Evolutionary conservation across 257 asterid genomes (phyloP), one percentile per base, ranked within the genome.

Genomic region (Ehretia macrophylla): DNA sequence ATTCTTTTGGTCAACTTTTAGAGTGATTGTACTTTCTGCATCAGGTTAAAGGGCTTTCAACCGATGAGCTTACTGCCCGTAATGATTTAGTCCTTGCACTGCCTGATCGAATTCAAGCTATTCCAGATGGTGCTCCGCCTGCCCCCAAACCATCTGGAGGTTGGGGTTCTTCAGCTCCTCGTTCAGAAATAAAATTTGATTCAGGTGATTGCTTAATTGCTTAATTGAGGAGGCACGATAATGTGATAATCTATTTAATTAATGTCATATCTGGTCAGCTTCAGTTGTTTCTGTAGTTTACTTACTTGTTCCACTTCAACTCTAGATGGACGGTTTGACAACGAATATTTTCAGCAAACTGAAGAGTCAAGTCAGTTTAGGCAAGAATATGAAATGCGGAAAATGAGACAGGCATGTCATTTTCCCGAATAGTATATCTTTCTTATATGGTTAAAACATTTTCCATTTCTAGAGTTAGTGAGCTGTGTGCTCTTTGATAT

Each of bases 341-440:
- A 68, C 72, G 99, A 93, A 64, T 93, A 86, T 78, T 93, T 86
- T 67, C 91, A 93, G 81, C 95, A 81, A 69, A 84, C 96, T 65
- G 97, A 89, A 74, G 90, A 85, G 78, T 88, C 99, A 5, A 89
- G 90, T 77, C 75, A 85, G 59, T 93, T 86, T 78, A 85, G 77
- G 81, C 91, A 85, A 79, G 99, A 89, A 83, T 89, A 93, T 72
- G 99, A 93, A 67, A 93, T 93, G 99, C 84, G 99, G 37, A 93
- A 81, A 85, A 75, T 93, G 74, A 93, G 72, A 62, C 99, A 93
- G 95, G 99, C 82, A 85, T 53, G 96, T 69, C 12, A 10, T 69
- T 67, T 60, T 67, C 55, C 44, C 35, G 62, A 73, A 66, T 21
- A 53, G 44, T 52, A 14, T 62, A 37, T 59, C 27, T 17, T n/a